Evolutionary conservation across 1,284 basidiomycete species (phyloP).

Genomic region (Apiotrichum gracile): DNA sequence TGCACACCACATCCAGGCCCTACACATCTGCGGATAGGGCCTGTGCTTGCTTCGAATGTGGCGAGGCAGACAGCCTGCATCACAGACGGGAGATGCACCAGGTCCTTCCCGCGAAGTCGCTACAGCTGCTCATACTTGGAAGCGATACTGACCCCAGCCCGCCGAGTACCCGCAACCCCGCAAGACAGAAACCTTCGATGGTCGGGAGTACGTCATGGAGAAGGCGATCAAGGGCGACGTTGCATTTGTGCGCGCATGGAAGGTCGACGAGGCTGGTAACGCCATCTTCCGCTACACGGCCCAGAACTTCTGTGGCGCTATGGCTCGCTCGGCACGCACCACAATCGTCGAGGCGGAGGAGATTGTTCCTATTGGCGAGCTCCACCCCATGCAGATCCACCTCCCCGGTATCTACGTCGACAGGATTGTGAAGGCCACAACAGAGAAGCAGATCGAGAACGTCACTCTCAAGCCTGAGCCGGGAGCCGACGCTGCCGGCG

Average conservation of each 20-base stretch:
- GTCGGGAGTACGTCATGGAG: constrained; percentile 79
- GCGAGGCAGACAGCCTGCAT: too few species aligned
- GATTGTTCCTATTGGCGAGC: constrained; percentile 77
- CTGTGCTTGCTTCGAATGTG: too few species aligned
- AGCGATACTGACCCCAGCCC: constrained; percentile 15
- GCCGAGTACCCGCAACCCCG: constrained; percentile 62
- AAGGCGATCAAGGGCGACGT: constrained; percentile 79
- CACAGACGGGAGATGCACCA: too few species aligned
- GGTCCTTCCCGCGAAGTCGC: not conserved
- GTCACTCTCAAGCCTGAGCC: constrained; percentile 50
- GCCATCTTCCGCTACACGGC: constrained; percentile 80
- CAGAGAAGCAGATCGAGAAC: constrained; percentile 73
- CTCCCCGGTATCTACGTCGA: constrained; percentile 82
- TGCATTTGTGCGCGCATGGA: constrained; percentile 89
- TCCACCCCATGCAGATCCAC: constrained; percentile 75
- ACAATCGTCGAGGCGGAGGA: constrained; percentile 86
- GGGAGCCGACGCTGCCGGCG: constrained; percentile 19
- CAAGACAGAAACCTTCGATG: constrained; percentile 77
- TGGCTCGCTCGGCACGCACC: constrained; percentile 81
- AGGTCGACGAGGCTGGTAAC: constrained; percentile 85
- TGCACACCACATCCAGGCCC: too few species aligned
- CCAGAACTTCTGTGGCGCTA: constrained; percentile 78
- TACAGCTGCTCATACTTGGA: not conserved
- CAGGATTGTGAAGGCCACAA: constrained; percentile 72
- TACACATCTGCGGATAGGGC: too few species aligned